A percentile compares a stretch with the other conserved stretches of the same genome.
These are phyloP conservation scores for Strobilomyces confusus DNA, from an alignment of 768 basidiomycete species.

Conservation along the genomic window DNA sequence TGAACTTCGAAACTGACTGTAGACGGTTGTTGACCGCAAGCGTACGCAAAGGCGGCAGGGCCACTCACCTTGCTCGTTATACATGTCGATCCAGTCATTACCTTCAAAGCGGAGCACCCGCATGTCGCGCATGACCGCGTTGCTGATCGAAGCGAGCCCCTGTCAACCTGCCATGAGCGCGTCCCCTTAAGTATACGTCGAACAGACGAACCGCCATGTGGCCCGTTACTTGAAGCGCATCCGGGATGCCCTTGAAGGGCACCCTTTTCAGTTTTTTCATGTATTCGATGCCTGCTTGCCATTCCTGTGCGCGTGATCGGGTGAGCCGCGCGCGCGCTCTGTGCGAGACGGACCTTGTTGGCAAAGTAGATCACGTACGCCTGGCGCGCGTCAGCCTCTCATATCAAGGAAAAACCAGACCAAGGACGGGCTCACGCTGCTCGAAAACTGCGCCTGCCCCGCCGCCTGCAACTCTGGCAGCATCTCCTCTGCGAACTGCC, in stretches of 20 bases:
- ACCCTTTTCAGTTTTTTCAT: not conserved
- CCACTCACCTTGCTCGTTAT: not conserved
- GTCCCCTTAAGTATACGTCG: not conserved
- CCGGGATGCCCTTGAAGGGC: not conserved
- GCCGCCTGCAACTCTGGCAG: not conserved
- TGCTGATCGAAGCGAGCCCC: not conserved
- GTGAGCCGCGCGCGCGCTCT: not conserved
- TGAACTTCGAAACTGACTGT: not conserved
- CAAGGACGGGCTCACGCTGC: not conserved
- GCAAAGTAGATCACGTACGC: constrained; percentile 1
- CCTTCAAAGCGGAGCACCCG: constrained; percentile 1
- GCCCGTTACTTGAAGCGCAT: not conserved
- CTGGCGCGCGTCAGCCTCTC: not conserved
- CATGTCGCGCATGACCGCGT: not conserved
- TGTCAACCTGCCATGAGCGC: not conserved
- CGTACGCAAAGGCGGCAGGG: not conserved
- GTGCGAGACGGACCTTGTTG: not conserved
- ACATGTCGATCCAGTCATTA: not conserved
- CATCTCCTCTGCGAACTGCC: constrained; percentile 1
- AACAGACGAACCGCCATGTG: not conserved
- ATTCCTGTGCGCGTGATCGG: not conserved
- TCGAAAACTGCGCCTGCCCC: not conserved
- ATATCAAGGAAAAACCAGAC: too few species aligned
- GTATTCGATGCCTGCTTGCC: not conserved
- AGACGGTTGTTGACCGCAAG: not conserved